Evolutionary conservation across 106 monocot species (phyloP).

Genomic region (Dendrobium officinale): DNA sequence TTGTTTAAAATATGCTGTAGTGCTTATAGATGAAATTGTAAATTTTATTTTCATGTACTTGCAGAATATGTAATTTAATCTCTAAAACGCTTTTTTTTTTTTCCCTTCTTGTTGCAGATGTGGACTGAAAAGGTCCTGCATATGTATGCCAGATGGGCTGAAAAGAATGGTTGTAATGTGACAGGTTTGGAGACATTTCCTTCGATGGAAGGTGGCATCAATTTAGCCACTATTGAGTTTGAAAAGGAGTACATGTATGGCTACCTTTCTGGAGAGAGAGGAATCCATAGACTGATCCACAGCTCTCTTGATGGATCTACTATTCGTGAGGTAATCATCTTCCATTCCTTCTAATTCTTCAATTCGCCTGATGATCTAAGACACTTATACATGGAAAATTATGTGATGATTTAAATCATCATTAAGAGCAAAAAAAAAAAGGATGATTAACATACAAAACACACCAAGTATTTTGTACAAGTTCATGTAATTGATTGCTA

Average conservation of each 20-base stretch:
- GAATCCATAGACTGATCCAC: constrained; percentile 52
- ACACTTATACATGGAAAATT: too few relatives aligned
- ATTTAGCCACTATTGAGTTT: constrained; percentile 61
- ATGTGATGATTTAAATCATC: too few relatives aligned
- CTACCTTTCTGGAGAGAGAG: constrained; percentile 74
- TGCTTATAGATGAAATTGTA: not conserved
- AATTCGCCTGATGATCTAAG: not conserved
- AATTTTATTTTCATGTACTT: not conserved
- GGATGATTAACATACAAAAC: too few relatives aligned
- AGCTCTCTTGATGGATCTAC: constrained; percentile 36
- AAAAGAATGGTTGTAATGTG: constrained; percentile 48
- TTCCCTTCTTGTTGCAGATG: constrained; percentile 19
- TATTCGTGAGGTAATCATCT: constrained; percentile 41
- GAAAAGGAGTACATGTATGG: constrained; percentile 76
- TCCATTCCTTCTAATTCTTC: not conserved
- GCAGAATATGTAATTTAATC: not conserved
- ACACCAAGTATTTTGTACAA: too few relatives aligned
- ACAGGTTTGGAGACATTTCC: constrained; percentile 39
- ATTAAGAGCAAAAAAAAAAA: too few relatives aligned
- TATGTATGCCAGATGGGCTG: constrained; percentile 77
- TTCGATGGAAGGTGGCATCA: constrained; percentile 30
- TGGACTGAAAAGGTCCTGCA: constrained; percentile 63
- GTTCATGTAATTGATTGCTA: too few relatives aligned
- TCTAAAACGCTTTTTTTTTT: not conserved
- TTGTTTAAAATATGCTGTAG: not conserved